Base-by-base conservation (phyloP, 2,329 filamentous ascomycete genomes). In the Xylariales sp. region DNA sequence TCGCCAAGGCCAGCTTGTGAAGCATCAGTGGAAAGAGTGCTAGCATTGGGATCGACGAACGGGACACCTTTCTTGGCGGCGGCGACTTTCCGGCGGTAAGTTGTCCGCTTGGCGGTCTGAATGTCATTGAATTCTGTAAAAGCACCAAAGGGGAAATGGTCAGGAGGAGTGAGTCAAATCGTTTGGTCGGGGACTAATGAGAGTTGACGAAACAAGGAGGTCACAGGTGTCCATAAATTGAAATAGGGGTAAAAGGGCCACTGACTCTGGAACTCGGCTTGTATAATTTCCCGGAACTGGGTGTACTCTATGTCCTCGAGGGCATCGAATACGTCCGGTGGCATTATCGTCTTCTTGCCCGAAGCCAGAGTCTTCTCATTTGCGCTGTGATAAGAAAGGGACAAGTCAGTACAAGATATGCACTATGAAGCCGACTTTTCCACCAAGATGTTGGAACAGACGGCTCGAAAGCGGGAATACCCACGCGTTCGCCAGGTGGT, bases 311-410 rank as follows among this genome's bases (percentile, higher is more conserved):
- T 76, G 25, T 87, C 82, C n/a, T 85, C 79, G 32, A 93, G 71
- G 1, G 85, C 86, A 34, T 81, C 79, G 54, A 90, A 81, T 28
- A 93, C 84, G 55, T 91, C 85, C 28, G 74, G 72, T 1, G 85
- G 84, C 51, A 78, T 74, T 50, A 93, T 84, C 0, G 85, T 91
- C 66, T 90, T 90, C 57, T 88, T 85, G 56, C 76, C 76, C n/a
- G 74, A 72, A 33, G 65, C 65, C 37, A 72, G 60, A 6, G 86
- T 86, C 52, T 81, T 72, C 50, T 88, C 83, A 51, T 88, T 88
- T 30, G 87, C 83, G 44, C 85, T 90, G 45, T 11, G 27, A n/a
- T n/a, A n/a, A n/a, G n/a, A n/a, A n/a, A n/a, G n/a, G n/a, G n/a
- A n/a, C n/a, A n/a, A n/a, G n/a, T n/a, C n/a, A n/a, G n/a, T n/a